Conservation (phyloP, 1,284 basidiomycete genomes). For the Ganoderma sinense region DNA sequence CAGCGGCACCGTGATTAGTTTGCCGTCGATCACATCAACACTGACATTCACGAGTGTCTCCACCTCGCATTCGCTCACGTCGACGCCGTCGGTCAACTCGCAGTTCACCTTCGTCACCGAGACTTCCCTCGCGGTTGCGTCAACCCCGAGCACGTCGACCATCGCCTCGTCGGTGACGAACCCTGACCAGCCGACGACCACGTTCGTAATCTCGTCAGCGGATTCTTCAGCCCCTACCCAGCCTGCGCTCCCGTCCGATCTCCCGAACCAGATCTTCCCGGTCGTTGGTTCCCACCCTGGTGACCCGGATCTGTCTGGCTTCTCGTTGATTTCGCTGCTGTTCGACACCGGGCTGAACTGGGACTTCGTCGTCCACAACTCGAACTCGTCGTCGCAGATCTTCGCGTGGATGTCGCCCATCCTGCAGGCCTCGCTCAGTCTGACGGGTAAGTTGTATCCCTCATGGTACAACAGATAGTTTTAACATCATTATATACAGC, state of each 20-base stretch:
- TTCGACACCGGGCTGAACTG: conserved; percentile 67
- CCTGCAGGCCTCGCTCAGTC: conserved; percentile 55
- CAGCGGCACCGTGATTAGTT: conserved; percentile 25
- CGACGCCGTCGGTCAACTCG: conserved; percentile 34
- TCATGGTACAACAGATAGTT: background rate
- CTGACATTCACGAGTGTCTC: conserved; percentile 19
- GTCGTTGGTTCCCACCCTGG: conserved; percentile 32
- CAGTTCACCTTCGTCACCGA: conserved; percentile 33
- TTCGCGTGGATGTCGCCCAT: conserved; percentile 65
- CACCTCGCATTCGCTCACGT: conserved; percentile 29
- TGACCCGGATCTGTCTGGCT: conserved; percentile 44
- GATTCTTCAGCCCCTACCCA: conserved; percentile 42
- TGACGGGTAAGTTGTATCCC: conserved; percentile 47
- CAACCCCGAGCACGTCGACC: conserved; percentile 36
- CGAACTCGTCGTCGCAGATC: conserved; percentile 63
- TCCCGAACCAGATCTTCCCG: conserved; percentile 71
- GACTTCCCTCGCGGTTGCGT: conserved; percentile 31
- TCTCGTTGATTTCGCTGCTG: conserved; percentile 61
- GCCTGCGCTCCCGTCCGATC: conserved; percentile 59
- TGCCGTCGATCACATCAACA: conserved; percentile 22
- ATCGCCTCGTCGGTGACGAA: conserved; percentile 39
- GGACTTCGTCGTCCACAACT: conserved; percentile 62
- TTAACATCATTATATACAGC: conserved; percentile 33
- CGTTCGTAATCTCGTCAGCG: conserved; percentile 41
- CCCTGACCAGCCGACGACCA: conserved; percentile 62